Conservation (phyloP, 805 yeast species). For the Candida adriatica region DNA sequence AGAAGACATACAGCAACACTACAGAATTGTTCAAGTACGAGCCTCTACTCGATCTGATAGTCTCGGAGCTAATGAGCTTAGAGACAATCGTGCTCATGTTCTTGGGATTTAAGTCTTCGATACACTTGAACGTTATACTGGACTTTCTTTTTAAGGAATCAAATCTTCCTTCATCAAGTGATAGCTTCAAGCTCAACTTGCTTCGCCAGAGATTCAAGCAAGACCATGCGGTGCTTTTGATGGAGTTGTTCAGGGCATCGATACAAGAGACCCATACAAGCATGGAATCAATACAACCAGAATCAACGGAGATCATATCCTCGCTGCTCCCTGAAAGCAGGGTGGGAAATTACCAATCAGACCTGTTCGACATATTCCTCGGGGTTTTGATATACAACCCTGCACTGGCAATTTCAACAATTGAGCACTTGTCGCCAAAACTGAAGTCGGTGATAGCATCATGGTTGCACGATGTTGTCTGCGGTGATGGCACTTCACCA, state of each 20-base stretch:
- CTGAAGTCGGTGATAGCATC: background rate
- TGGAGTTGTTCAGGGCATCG: constrained; percentile 13
- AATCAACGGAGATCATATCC: constrained; percentile 20
- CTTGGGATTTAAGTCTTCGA: constrained; percentile 16
- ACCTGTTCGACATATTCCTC: constrained; percentile 13
- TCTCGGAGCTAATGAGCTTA: constrained; percentile 31
- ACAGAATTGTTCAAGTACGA: constrained; percentile 31
- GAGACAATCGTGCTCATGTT: constrained; percentile 29
- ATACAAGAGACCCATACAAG: constrained; percentile 11
- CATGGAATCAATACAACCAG: constrained; percentile 17
- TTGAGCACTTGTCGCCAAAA: constrained; percentile 3
- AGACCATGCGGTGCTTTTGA: constrained; percentile 12
- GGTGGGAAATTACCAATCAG: constrained; percentile 9
- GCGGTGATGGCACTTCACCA: constrained; percentile 1
- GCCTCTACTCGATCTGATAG: constrained; percentile 30
- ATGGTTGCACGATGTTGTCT: constrained; percentile 3
- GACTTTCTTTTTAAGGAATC: constrained; percentile 20
- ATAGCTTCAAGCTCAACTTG: constrained; percentile 17
- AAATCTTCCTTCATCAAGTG: constrained; percentile 9
- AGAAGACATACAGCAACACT: constrained; percentile 20
- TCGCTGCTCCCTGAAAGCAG: constrained; percentile 16
- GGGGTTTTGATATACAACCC: constrained; percentile 13
- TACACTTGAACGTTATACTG: constrained; percentile 13
- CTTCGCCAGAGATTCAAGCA: constrained; percentile 18
- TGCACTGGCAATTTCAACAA: constrained; percentile 4